Percentiles rank a stretch among this genome's conserved stretches.
Conservation (phyloP, 192 early-diverging fungal species). For the Geosiphon pyriformis region DNA sequence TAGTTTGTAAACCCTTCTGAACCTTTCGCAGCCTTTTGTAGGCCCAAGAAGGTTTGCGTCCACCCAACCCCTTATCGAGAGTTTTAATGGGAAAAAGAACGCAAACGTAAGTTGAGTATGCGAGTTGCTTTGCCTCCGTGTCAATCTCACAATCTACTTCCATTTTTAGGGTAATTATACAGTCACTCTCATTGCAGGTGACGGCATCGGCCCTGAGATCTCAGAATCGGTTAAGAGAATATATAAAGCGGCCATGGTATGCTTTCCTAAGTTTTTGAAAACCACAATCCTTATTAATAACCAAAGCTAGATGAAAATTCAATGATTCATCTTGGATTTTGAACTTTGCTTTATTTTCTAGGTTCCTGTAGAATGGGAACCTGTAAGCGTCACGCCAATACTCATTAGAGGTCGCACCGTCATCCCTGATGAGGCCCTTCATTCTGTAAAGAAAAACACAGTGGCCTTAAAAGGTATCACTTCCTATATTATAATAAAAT, state of each 20-base stretch:
- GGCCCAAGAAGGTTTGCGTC: no score
- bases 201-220: slow-evolving; percentile 99
- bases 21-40: no score
- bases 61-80: not conserved
- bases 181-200: slow-evolving; percentile 95
- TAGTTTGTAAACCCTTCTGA: no score
- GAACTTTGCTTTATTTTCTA: not conserved
- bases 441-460: slow-evolving; percentile 92
- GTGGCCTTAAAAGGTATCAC: slow-evolving; percentile 84
- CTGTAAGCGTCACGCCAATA: slow-evolving; percentile 88
- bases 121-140: not conserved
- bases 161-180: slow-evolving; percentile 64
- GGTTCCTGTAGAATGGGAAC: slow-evolving; percentile 94
- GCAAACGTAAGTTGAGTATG: not conserved
- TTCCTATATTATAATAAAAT: not conserved
- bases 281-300: not conserved
- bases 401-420: slow-evolving; percentile 79
- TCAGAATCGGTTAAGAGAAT: slow-evolving; percentile 87
- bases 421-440: slow-evolving; percentile 87
- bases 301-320: not conserved
- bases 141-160: not conserved
- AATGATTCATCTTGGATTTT: not conserved
- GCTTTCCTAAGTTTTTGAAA: slow-evolving; percentile 19
- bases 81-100: not conserved
- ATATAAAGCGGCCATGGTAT: slow-evolving; percentile 82